Base-by-base conservation (phyloP, 805 yeast species). In the Nadsonia fulvescens region DNA sequence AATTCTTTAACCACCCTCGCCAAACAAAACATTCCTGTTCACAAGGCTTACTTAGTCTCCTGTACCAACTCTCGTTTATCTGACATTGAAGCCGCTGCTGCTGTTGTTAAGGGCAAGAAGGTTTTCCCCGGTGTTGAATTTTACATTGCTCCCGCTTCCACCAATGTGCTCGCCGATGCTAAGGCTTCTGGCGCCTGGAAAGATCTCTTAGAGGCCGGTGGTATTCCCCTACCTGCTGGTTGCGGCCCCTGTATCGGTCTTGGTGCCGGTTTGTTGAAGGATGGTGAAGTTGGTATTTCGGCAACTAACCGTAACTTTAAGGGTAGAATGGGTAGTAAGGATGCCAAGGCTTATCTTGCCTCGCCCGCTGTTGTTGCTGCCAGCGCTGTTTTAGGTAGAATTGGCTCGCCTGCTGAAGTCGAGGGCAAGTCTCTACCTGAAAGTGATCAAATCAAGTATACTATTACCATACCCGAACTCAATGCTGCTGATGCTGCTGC, bases 241-340 rank as follows among this genome's bases (percentile, higher is more conserved):
- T 89, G 99, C 58, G 99, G 99, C 23, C 99, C 99, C 13, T 89
- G 99, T 59, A 89, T 89, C 46, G 99, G 99, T 18, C 60, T 89
- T 30, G 99, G 99, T 30, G 63, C 91, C 15, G 99, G 99, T 25
- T 58, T 89, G 37, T 59, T 89, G 38, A 72, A 89, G 53, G 86
- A 79, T 18, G 98, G 98, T 23, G 96, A 89, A 53, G 92, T 89
- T 32, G 98, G 99, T 37, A 89, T 89, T 43, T 78, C 93, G 37
- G 98, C 98, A 32, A 89, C 98, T 5, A 89, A 89, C 60, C 71
- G 99, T 59, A 89, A 89, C 56, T 89, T 89, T 66, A 89, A 89
- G 56, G 99, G 99, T 34, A 71, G 99, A 57, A 89, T 89, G 99
- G 99, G 99, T 6, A 75, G 93, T 5, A 76, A 75, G 40, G 95